Conservation (phyloP, 1,284 basidiomycete species). For the Pseudozyma hubeiensis region DNA sequence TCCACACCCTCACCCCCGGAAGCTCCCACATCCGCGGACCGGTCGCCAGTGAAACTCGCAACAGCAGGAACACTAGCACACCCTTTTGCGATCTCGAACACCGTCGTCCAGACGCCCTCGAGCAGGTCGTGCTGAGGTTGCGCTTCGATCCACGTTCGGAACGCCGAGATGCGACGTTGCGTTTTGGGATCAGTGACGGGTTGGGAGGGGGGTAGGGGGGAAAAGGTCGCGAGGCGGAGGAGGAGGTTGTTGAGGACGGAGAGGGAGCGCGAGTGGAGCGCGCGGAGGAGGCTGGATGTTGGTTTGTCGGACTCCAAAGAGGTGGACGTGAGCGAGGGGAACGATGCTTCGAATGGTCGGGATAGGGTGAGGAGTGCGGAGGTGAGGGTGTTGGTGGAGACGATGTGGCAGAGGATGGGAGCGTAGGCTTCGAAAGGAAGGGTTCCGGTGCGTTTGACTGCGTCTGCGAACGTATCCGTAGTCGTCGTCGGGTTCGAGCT, state of each 20-base stretch:
- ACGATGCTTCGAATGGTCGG: constrained; percentile 41
- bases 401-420: constrained; percentile 17
- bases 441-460: constrained; percentile 33
- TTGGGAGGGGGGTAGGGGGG: constrained; percentile 61
- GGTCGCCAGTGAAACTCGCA: constrained; percentile 1
- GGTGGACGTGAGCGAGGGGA: constrained; percentile 34
- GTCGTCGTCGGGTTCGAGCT: background rate
- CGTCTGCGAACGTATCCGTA: constrained; percentile 39
- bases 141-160: constrained; percentile 26
- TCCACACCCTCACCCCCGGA: constrained; percentile 32
- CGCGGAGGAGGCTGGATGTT: constrained; percentile 25
- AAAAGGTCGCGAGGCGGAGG: constrained; percentile 46
- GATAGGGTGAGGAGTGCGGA: constrained; percentile 37
- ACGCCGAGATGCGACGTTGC: constrained; percentile 33
- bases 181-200: constrained; percentile 43
- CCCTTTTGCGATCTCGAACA: constrained; percentile 44
- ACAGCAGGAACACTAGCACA: constrained; percentile 50
- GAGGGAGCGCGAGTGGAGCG: constrained; percentile 51
- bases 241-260: constrained; percentile 59
- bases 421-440: constrained; percentile 35
- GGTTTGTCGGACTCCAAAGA: background rate
- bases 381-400: constrained; percentile 12
- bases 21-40: constrained; percentile 7
- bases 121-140: background rate
- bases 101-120: constrained; percentile 6